Evolutionary conservation across 148 eudicot genomes (phyloP).

Genomic region (Mesembryanthemum crystallinum): DNA sequence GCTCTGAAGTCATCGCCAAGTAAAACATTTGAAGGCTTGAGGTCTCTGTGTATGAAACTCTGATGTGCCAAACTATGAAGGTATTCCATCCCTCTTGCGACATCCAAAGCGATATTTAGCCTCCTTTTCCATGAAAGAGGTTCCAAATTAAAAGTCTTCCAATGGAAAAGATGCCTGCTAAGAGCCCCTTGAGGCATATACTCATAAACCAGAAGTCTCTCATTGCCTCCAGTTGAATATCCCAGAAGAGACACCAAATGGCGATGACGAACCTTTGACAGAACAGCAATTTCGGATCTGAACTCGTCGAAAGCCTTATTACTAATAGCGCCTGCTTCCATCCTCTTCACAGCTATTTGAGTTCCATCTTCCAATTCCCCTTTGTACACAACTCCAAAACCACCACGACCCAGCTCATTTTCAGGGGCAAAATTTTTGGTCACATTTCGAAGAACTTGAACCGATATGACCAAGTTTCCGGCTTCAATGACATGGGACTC

Average conservation of each 20-base stretch:
- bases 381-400: constrained; percentile 96
- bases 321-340: constrained; percentile 80
- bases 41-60: constrained; percentile 94
- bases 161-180: constrained; percentile 87
- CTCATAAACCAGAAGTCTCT: constrained; percentile 88
- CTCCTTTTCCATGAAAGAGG: constrained; percentile 94
- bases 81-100: constrained; percentile 94
- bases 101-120: constrained; percentile 95
- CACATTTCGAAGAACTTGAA: constrained; percentile 85
- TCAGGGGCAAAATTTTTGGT: constrained; percentile 83
- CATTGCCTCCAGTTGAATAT: constrained; percentile 63
- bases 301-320: constrained; percentile 88
- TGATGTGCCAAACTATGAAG: constrained; percentile 87
- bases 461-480: constrained; percentile 86
- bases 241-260: constrained; percentile 95
- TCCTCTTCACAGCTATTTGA: constrained; percentile 87
- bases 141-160: constrained; percentile 73
- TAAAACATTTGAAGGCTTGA: constrained; percentile 86
- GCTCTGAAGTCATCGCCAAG: constrained; percentile 95
- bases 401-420: constrained; percentile 95
- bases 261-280: constrained; percentile 91
- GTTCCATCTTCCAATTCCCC: constrained; percentile 97
- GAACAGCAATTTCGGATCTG: constrained; percentile 80
- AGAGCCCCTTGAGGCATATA: constrained; percentile 98
- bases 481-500: constrained; percentile 82